Evolutionary conservation across 345 rosid genomes (phyloP).

Genomic region (Salix caprea): DNA sequence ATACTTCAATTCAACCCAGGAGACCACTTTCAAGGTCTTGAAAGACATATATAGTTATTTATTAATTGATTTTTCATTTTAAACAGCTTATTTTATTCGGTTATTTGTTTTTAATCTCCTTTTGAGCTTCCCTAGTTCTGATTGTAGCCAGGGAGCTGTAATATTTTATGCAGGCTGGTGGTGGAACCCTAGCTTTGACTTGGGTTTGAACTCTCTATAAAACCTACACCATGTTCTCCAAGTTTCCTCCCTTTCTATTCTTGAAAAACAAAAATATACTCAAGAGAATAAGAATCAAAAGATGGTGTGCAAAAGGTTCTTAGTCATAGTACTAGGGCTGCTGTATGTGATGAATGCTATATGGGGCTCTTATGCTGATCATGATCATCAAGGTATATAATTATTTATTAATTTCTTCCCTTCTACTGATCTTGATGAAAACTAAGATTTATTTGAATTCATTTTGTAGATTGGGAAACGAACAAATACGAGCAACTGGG

Average conservation of each 20-base stretch:
- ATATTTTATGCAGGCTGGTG: constrained; percentile 21
- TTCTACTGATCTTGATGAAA: not conserved
- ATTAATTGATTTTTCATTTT: not conserved
- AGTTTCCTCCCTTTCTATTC: constrained; percentile 28
- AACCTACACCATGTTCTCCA: constrained; percentile 19
- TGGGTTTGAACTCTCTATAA: constrained; percentile 40
- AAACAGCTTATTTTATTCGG: not conserved
- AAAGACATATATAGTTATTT: not conserved
- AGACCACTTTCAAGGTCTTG: constrained; percentile 21
- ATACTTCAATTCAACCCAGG: not conserved
- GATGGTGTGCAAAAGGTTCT: constrained; percentile 32
- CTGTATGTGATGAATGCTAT: constrained; percentile 27
- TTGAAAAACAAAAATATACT: constrained; percentile 1
- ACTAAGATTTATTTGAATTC: not conserved
- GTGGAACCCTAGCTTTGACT: constrained; percentile 42
- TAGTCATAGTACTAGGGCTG: constrained; percentile 28
- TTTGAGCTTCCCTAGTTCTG: constrained; percentile 35
- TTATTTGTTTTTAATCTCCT: not conserved
- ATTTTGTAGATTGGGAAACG: not conserved
- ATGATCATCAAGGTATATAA: constrained; percentile 36
- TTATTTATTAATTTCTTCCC: not conserved
- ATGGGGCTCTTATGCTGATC: constrained; percentile 13
- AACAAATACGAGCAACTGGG: not conserved
- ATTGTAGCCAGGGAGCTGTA: constrained; percentile 9
- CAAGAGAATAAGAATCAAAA: not conserved